Base-by-base conservation (phyloP, 2,329 filamentous ascomycete genomes). In the Trichoderma koningii region DNA sequence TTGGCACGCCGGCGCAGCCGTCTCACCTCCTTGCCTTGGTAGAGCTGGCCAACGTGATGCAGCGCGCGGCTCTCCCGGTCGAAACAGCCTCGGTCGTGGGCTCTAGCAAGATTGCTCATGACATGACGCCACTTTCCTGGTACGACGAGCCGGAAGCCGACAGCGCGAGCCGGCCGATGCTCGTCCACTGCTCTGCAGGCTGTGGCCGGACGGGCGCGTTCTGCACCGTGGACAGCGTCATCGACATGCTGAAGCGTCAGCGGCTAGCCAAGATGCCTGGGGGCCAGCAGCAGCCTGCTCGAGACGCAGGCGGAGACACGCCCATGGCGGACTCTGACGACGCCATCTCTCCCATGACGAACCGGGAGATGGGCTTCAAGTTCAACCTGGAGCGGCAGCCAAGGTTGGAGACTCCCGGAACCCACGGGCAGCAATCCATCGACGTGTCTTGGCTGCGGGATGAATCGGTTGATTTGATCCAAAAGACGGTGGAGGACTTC, bases 201-300 rank as follows among this genome's bases (percentile, higher is more conserved):
- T 99, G 95, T 77, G 95, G 95, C 0, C 89, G 95, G 15, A 99
- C 95, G 0, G 95, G 95, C 3, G 94, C 95, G 0, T 99, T 98
- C 74, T 98, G 95, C 76, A 96, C 95, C 0, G 93, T 98, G 17
- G 95, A 98, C 75, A 94, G 90, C 45, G 95, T 98, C 9, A 89
- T 98, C 64, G 93, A 97, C 76, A 96, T 97, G 91, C 80, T 99
- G 66, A 97, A 97, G 79, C 87, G 91, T n/a, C 93, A 97, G 76
- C 85, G 81, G 38, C 76, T 80, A 59, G 75, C 75, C 9, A 76
- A 76, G 44, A 68, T 70, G 26, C 69, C 69, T 0, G 68, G 66
- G 3, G 42, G 50, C 5, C 53, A 59, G 5, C 65, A 59, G 5
- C 65, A 65, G 15, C 62, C 63, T 14, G n/a, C 15, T 15, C 67